phyloP scores from a whole-genome alignment of 2,329 filamentous ascomycete genomes.

The Septoria linicola region DNA sequence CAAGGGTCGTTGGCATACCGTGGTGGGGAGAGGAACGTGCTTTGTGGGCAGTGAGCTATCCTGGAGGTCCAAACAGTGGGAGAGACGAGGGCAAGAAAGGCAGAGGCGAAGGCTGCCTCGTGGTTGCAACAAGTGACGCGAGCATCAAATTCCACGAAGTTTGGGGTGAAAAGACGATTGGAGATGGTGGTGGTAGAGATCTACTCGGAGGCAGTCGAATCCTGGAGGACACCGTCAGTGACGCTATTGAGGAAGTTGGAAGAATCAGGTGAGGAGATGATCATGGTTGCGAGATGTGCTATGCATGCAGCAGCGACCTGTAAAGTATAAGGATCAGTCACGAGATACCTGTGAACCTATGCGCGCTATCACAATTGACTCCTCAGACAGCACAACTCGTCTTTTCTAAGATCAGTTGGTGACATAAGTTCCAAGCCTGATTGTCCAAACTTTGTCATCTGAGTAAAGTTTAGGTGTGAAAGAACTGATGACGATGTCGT shows the following conservation, averaged over 20 bases:
- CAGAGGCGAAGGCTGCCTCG: slow-evolving; percentile 74
- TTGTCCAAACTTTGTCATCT: no score
- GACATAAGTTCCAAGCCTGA: no score
- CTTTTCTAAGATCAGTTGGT: no score
- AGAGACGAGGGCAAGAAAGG: slow-evolving; percentile 18
- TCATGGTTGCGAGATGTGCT: no score
- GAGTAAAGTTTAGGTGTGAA: no score
- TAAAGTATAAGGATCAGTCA: no score
- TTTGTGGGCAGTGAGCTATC: slow-evolving; percentile 84
- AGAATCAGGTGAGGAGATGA: background rate
- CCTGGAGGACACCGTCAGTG: slow-evolving; percentile 75
- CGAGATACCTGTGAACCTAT: no score
- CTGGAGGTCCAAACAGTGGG: slow-evolving; percentile 56
- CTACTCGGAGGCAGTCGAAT: slow-evolving; percentile 80
- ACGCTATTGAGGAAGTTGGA: slow-evolving; percentile 64
- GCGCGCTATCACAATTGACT: no score
- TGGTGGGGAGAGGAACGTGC: slow-evolving; percentile 79
- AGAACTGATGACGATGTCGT: no score
- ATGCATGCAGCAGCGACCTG: no score
- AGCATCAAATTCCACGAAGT: slow-evolving; percentile 95
- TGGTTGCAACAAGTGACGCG: slow-evolving; percentile 87
- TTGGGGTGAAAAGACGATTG: slow-evolving; percentile 56
- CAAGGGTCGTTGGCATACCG: slow-evolving; percentile 78
- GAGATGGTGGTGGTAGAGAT: slow-evolving; percentile 40
- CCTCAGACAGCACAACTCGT: no score